Base-by-base conservation (phyloP, 2,329 filamentous ascomycete genomes). In the Colletotrichum costaricense region DNA sequence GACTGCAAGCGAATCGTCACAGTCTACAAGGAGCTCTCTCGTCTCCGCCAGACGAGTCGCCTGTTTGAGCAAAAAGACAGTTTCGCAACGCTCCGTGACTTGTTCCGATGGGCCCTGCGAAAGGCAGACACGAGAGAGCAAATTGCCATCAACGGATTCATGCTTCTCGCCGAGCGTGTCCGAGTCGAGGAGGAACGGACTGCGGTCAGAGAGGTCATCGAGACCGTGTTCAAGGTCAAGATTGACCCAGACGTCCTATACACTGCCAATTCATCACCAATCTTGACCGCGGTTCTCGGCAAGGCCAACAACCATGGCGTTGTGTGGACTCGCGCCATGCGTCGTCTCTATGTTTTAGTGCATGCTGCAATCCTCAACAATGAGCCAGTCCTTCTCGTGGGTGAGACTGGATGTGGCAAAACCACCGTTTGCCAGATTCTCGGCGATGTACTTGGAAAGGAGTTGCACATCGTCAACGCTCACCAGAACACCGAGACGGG, bases 401-500 rank as follows among this genome's bases (percentile, higher is more conserved):
- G 97, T 74, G 97, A 99, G 81, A 99, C 97, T 22, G 97, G 97
- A 6, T 98, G 96, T 79, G 97, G 97, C 74, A 99, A 99, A 85
- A 99, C 97, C 0, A 98, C 96, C 2, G 94, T 99, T 7, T 97
- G 95, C 77, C 97, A 99, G 81, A 89, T 98, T 80, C 88, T 98
- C 66, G 95, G 97, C 3, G 93, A 97, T 78, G 93, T 94, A 4
- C 88, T 94, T 75, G 86, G 88, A 19, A 95, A 93, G 78, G 87
- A 94, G 75, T 86, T 99, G 52, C 92, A 95, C 76, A 97, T 96
- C 77, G 93, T 99, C 79, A 99, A 99, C 80, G 97, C 97, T 3
- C 97, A 99, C 82, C 96, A 98, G 77, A 99, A 99, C 76, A 95
- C 97, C 0, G 97, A 99, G 81, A 98, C 97, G 0, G 96, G 97